Evolutionary conservation across 2,329 filamentous ascomycete species (phyloP).

Genomic region (Pyricularia sp.): DNA sequence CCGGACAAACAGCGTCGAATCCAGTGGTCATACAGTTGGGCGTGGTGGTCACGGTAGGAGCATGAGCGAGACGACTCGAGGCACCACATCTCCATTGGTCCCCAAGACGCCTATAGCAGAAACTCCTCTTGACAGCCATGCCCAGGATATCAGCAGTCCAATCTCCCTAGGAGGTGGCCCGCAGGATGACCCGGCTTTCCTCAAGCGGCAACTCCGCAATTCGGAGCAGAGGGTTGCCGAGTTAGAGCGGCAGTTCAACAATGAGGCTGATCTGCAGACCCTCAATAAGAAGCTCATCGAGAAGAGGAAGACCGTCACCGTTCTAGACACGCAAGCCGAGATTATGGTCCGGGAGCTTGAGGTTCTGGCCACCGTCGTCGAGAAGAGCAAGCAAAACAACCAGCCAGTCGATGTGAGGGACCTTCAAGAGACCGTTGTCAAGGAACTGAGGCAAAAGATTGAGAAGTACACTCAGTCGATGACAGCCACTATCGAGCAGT

Average conservation of each 20-base stretch:
- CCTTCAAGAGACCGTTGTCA: constrained; percentile 82
- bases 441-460: constrained; percentile 74
- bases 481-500: constrained; percentile 47
- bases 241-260: constrained; percentile 67
- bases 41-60: constrained; percentile 45
- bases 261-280: constrained; percentile 57
- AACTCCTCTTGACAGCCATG: constrained; percentile 30
- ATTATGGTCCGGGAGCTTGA: constrained; percentile 91
- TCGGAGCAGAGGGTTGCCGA: constrained; percentile 81
- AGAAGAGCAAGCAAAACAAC: constrained; percentile 74
- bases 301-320: constrained; percentile 91
- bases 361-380: constrained; percentile 79
- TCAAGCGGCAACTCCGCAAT: constrained; percentile 68
- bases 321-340: constrained; percentile 87
- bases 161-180: constrained; percentile 50
- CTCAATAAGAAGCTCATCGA: constrained; percentile 83
- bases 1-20: constrained; percentile 72
- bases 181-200: constrained; percentile 51
- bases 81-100: constrained; percentile 58
- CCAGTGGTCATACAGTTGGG: constrained; percentile 31
- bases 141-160: constrained; percentile 63
- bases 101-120: constrained; percentile 57
- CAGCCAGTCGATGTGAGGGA: constrained; percentile 71
- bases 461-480: constrained; percentile 52
- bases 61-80: constrained; percentile 57